A percentile compares a stretch with the other conserved stretches of the same genome.
These are phyloP conservation scores for Entoloma clypeatum DNA, from an alignment of 1,284 basidiomycete genomes.

Conservation along the genomic window DNA sequence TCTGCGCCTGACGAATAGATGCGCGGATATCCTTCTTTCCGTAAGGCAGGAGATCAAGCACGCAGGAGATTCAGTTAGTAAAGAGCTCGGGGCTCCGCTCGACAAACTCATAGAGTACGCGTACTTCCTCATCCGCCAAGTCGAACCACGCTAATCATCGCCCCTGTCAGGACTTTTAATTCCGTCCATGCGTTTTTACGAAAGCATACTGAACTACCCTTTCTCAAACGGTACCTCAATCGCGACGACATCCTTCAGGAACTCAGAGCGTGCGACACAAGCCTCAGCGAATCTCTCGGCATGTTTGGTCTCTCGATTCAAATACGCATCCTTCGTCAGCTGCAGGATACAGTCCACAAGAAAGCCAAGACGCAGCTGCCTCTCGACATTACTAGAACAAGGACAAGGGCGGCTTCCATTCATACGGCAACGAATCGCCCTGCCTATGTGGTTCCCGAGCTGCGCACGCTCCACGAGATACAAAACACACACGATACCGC, in stretches of 20 bases:
- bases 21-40: slow-evolving; percentile 40
- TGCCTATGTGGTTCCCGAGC: too few relatives aligned
- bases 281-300: slow-evolving; percentile 50
- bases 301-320: slow-evolving; percentile 49
- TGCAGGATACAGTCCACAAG: too few relatives aligned
- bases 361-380: too few relatives aligned
- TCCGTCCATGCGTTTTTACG: slow-evolving; percentile 49
- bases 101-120: slow-evolving; percentile 47
- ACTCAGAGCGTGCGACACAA: slow-evolving; percentile 47
- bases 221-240: slow-evolving; percentile 73
- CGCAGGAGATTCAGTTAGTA: slow-evolving; percentile 32
- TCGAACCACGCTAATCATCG: too few relatives aligned
- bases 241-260: slow-evolving; percentile 63
- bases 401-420: too few relatives aligned
- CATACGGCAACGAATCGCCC: too few relatives aligned
- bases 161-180: slow-evolving; percentile 42
- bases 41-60: slow-evolving; percentile 39
- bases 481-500: slow-evolving; percentile 55
- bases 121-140: too few relatives aligned
- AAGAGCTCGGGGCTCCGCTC: slow-evolving; percentile 32
- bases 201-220: slow-evolving; percentile 60
- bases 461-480: slow-evolving; percentile 33
- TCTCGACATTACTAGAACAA: too few relatives aligned
- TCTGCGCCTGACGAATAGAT: slow-evolving; percentile 42
- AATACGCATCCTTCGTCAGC: slow-evolving; percentile 18